Evolutionary conservation across 306 rosid species (phyloP).

Genomic region (Rosa chinensis): DNA sequence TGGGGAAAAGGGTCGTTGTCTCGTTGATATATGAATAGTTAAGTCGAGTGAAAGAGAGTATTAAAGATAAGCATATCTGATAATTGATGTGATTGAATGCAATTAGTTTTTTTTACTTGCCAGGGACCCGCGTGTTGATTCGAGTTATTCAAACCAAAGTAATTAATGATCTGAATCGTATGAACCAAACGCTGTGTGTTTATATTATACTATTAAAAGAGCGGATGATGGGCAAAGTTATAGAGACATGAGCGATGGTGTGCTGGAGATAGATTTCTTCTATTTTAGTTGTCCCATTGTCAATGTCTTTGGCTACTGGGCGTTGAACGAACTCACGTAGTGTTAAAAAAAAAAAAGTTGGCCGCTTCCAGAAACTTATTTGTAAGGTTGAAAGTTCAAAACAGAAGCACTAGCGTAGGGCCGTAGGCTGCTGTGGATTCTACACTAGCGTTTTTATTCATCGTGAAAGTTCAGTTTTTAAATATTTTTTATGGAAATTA

Average conservation of each 20-base stretch:
- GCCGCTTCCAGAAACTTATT: neutral
- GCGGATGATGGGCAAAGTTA: neutral
- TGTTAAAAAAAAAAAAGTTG: too few species aligned
- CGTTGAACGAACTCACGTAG: neutral
- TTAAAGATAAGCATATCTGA: neutral
- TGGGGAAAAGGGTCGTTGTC: too few species aligned
- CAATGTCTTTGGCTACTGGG: neutral
- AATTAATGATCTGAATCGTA: neutral
- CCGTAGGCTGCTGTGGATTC: too few species aligned
- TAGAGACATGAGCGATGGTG: neutral
- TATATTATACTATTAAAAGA: neutral
- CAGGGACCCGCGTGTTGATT: neutral
- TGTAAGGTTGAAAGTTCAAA: neutral
- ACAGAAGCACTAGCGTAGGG: too few species aligned
- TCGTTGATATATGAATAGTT: neutral
- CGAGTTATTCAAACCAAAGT: neutral
- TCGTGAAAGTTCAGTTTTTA: too few species aligned
- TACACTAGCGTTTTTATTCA: too few species aligned
- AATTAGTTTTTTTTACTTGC: neutral
- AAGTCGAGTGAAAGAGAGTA: neutral
- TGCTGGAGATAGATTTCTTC: neutral
- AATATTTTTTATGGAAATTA: too few species aligned
- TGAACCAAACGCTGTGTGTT: neutral
- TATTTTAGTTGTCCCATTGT: neutral
- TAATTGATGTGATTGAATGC: neutral